Base-by-base conservation (phyloP, 2,329 filamentous ascomycete genomes). In the Leptosphaerulina australis region DNA sequence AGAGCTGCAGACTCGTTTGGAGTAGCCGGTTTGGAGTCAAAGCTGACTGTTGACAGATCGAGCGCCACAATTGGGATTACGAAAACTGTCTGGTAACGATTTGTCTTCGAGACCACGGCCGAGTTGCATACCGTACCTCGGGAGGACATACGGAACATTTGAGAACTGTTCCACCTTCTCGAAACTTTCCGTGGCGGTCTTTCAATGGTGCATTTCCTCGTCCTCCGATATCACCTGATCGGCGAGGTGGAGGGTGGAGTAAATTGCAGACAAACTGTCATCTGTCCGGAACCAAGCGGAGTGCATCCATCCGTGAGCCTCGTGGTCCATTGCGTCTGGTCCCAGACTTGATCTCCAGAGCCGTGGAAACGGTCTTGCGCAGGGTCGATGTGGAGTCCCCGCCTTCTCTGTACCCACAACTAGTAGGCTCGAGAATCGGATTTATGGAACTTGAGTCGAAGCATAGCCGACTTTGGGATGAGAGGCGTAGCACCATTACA, bases 361-460 rank as follows among this genome's bases (percentile, higher is more conserved):
- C 44, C 21, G 38, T 44, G 43, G 43, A 47, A 49, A 30, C 34
- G 35, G 26, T 34, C 25, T 36, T 29, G 44, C 46, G 59, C 61
- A 64, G 59, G 61, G 61, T 51, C 55, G 21, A 51, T 47, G 58
- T 45, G 59, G 59, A 60, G 58, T 50, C 58, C 50, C 53, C 59
- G 50, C 50, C 24, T 33, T 44, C 38, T 39, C 35, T 29, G 44
- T 44, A 38, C 50, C 50, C 44, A 47, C 43, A 39, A 25, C 38
- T 33, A 41, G 18, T 25, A 40, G 14, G 21, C 28, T 31, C 8
- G 15, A 41, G 12, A 12, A 30, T 38, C 50, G 50, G 43, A 39
- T 22, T 22, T 39, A 43, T 25, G 44, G 50, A 49, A 36, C 24
- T 25, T 9, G 29, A 28, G 22, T 30, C 22, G 21, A 38, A 26